phyloP scores from a whole-genome alignment of 306 rosid genomes.

The Quercus alba region DNA sequence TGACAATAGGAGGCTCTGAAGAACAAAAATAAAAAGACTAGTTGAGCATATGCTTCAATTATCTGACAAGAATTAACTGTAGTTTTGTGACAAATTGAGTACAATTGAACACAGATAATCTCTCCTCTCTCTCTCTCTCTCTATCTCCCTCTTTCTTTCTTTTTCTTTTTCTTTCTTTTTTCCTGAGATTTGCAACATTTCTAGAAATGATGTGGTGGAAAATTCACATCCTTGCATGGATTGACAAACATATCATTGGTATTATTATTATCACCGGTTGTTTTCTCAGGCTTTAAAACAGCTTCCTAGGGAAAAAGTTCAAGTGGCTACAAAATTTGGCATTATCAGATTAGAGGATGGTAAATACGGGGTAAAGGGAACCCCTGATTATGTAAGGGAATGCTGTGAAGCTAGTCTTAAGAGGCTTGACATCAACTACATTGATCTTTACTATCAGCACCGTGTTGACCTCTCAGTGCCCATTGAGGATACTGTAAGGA shows the following conservation, averaged over 20 bases:
- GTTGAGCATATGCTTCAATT: too few species aligned
- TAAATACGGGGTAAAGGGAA: slow-evolving; percentile 40
- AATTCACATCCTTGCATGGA: not conserved
- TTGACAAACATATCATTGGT: not conserved
- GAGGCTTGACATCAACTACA: slow-evolving; percentile 41
- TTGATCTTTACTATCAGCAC: slow-evolving; percentile 66
- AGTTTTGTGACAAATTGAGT: too few species aligned
- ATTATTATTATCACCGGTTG: not conserved
- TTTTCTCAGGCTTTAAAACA: slow-evolving; percentile 59
- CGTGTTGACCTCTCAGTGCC: slow-evolving; percentile 59
- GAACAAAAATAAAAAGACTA: too few species aligned
- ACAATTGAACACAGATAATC: too few species aligned
- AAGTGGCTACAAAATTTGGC: slow-evolving; percentile 76
- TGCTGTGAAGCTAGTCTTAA: slow-evolving; percentile 73
- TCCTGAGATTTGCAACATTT: not conserved
- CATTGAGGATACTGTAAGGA: slow-evolving; percentile 68
- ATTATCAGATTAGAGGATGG: slow-evolving; percentile 4
- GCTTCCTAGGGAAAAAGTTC: slow-evolving; percentile 64
- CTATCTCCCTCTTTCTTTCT: too few species aligned
- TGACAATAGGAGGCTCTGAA: not conserved
- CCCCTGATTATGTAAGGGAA: slow-evolving; percentile 50
- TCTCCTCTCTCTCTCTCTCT: too few species aligned
- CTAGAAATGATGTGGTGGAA: not conserved
- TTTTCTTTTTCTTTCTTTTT: accelerated
- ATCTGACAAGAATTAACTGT: too few species aligned